Conservation (phyloP, 306 rosid species). For the Ammopiptanthus mongolicus region DNA sequence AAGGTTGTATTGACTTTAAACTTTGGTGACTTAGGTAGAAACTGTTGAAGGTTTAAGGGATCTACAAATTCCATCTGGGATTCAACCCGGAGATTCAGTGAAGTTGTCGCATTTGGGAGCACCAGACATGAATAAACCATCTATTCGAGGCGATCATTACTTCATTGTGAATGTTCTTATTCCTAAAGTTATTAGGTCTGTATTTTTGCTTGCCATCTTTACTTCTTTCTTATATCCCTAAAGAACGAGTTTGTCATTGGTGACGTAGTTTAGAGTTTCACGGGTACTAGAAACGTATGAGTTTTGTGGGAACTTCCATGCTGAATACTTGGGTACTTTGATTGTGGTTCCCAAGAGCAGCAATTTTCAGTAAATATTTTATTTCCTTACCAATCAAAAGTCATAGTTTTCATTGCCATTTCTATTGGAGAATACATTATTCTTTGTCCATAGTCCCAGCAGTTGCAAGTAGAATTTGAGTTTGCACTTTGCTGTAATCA, state of each 20-base stretch:
- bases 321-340: background rate
- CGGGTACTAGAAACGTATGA: background rate
- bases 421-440: background rate
- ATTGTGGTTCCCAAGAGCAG: background rate
- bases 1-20: constrained; percentile 14
- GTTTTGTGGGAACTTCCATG: background rate
- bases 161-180: constrained; percentile 72
- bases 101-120: constrained; percentile 67
- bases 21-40: constrained; percentile 57
- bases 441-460: background rate
- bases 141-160: constrained; percentile 81
- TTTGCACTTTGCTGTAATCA: background rate
- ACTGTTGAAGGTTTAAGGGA: constrained; percentile 80
- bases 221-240: background rate
- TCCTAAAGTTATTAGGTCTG: constrained; percentile 77
- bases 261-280: background rate
- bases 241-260: background rate
- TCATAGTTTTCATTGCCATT: background rate
- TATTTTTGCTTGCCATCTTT: background rate
- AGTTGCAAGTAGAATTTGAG: background rate
- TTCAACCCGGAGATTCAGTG: constrained; percentile 82
- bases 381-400: background rate
- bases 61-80: constrained; percentile 76
- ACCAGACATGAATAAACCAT: constrained; percentile 76
- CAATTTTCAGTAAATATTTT: background rate